Evolutionary conservation across 495 filamentous ascomycete species (phyloP).

Genomic region (Lophiostoma macrostomum): DNA sequence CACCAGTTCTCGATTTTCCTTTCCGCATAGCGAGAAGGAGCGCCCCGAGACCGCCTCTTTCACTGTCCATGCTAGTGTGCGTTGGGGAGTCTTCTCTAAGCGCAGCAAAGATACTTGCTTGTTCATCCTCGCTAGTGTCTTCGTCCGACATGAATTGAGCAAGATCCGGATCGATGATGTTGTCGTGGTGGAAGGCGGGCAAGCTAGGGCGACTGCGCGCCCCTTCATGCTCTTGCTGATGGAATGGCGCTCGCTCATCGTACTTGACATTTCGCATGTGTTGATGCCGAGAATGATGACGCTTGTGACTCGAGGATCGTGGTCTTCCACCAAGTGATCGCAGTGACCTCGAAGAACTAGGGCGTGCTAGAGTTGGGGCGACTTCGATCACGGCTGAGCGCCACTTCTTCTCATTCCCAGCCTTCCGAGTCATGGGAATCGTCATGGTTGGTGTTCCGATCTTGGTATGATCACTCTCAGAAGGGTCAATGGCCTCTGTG

Average conservation of each 20-base stretch:
- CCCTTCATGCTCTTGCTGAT: conserved; percentile 66
- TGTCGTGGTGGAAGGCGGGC: conserved; percentile 93
- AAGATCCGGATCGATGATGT: conserved; percentile 95
- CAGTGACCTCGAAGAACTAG: conserved; percentile 91
- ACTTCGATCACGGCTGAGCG: conserved; percentile 91
- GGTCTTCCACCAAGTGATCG: conserved; percentile 67
- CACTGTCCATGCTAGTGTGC: conserved; percentile 52
- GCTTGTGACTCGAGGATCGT: conserved; percentile 71
- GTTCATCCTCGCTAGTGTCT: conserved; percentile 86
- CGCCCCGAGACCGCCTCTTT: conserved; percentile 50
- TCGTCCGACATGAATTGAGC: conserved; percentile 95
- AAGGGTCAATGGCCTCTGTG: conserved; percentile 15
- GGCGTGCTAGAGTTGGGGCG: conserved; percentile 69
- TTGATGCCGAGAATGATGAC: conserved; percentile 84
- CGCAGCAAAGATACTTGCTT: conserved; percentile 78
- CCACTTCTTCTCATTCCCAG: conserved; percentile 74
- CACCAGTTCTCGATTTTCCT: conserved; percentile 66
- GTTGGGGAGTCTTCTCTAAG: conserved; percentile 54
- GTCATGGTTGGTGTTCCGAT: conserved; percentile 43
- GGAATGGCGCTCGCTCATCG: conserved; percentile 86
- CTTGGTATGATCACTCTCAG: conserved; percentile 37
- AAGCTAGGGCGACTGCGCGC: conserved; percentile 61
- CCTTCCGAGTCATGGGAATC: conserved; percentile 62
- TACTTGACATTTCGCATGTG: conserved; percentile 60
- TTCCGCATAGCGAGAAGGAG: conserved; percentile 57